Evolutionary conservation across 2,329 filamentous ascomycete species (phyloP).

Genomic region (Beauveria scarabaeidicola): DNA sequence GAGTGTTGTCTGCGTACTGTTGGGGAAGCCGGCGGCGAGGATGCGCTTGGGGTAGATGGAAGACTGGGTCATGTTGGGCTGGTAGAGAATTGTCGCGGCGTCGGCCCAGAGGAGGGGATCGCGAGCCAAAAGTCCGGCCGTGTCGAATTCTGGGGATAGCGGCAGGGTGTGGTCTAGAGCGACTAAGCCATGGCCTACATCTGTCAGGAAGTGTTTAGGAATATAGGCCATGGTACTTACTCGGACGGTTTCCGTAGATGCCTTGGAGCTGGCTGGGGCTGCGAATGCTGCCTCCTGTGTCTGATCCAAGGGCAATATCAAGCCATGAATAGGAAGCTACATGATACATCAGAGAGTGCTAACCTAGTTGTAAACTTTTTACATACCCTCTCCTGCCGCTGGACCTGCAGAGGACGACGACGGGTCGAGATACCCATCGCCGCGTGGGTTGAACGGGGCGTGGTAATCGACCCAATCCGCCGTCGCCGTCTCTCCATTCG

Average conservation of each 20-base stretch:
- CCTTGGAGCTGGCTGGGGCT: slow-evolving; percentile 35
- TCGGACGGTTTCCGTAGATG: slow-evolving; percentile 37
- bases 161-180: slow-evolving; percentile 32
- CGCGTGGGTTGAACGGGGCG: slow-evolving; percentile 35
- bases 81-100: slow-evolving; percentile 24
- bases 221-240: slow-evolving; percentile 1
- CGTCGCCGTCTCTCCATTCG: slow-evolving; percentile 32
- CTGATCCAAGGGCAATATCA: slow-evolving; percentile 34
- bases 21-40: slow-evolving; percentile 22
- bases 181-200: slow-evolving; percentile 25
- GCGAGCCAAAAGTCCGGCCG: slow-evolving; percentile 33
- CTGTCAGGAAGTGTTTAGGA: not conserved
- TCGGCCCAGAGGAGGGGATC: slow-evolving; percentile 26
- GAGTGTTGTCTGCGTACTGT: slow-evolving; percentile 11
- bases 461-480: slow-evolving; percentile 34
- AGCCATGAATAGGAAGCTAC: slow-evolving; percentile 35
- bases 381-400: slow-evolving; percentile 11
- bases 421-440: slow-evolving; percentile 37
- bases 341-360: not conserved
- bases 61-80: slow-evolving; percentile 25
- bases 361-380: too few relatives aligned
- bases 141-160: slow-evolving; percentile 32
- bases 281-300: slow-evolving; percentile 38
- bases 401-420: slow-evolving; percentile 31
- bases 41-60: slow-evolving; percentile 22